phyloP scores from a whole-genome alignment of 2,329 filamentous ascomycete genomes.

The Dendryphion nanum region DNA sequence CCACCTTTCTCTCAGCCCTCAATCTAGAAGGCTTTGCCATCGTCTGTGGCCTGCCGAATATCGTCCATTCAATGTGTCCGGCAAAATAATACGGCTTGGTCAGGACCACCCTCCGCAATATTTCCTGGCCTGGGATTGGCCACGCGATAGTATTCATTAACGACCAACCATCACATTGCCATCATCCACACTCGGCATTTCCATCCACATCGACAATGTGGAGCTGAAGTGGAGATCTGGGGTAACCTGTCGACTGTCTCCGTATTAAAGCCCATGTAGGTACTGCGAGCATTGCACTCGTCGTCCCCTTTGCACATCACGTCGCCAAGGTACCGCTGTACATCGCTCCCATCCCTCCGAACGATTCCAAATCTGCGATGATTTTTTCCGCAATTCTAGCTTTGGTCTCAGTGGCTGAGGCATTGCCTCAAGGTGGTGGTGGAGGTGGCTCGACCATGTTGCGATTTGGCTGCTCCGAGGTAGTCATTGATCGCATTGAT shows the following conservation, averaged over 20 bases:
- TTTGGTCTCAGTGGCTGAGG: conserved; percentile 6
- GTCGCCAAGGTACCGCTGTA: not conserved
- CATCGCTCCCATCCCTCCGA: too few species aligned
- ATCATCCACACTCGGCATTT: conserved; percentile 2
- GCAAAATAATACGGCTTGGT: too few species aligned
- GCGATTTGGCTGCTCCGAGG: conserved; percentile 9
- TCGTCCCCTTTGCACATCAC: not conserved
- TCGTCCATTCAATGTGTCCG: too few species aligned
- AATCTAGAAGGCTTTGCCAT: too few species aligned
- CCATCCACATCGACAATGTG: not conserved
- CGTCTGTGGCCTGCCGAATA: too few species aligned
- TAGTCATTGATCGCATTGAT: conserved; percentile 10
- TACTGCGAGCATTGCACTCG: not conserved
- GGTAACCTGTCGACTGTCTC: not conserved
- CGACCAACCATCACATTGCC: not conserved
- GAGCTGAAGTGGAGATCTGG: not conserved
- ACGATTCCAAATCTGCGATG: conserved; percentile 1
- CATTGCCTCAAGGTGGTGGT: conserved; percentile 6
- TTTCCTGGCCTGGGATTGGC: conserved; percentile 1
- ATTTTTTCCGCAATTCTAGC: conserved; percentile 6
- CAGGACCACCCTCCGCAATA: conserved; percentile 1
- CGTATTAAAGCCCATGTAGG: conserved; percentile 2
- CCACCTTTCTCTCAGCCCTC: too few species aligned
- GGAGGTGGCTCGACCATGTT: conserved; percentile 5
- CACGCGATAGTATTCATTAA: not conserved